These are phyloP conservation scores for Apiotrichum porosum DNA, from an alignment of 1,284 basidiomycete genomes.

Conservation along the genomic window DNA sequence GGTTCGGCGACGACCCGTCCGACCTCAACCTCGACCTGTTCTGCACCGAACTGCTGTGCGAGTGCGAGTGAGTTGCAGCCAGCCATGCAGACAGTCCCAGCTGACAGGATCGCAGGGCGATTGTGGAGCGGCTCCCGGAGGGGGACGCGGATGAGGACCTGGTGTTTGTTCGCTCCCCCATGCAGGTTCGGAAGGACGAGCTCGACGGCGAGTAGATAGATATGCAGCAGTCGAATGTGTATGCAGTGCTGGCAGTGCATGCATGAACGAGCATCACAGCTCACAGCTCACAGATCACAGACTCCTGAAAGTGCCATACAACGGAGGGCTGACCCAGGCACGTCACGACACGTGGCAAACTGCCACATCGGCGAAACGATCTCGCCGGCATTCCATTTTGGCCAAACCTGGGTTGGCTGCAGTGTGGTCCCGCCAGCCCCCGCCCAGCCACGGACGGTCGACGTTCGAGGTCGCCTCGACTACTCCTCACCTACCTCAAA, in stretches of 20 bases:
- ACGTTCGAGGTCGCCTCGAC: too few relatives aligned
- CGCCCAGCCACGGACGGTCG: too few relatives aligned
- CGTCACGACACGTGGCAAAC: too few relatives aligned
- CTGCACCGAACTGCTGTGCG: slow-evolving; percentile 76
- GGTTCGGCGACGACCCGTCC: slow-evolving; percentile 49
- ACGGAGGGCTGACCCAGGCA: too few relatives aligned
- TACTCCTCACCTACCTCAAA: not conserved
- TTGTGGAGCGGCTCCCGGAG: slow-evolving; percentile 70
- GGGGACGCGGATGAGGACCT: slow-evolving; percentile 50
- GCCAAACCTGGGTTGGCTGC: too few relatives aligned
- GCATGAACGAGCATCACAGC: not conserved
- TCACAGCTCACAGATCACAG: too few relatives aligned
- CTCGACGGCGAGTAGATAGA: slow-evolving; percentile 8
- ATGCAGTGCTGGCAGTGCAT: too few relatives aligned
- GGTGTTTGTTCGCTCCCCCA: slow-evolving; percentile 2
- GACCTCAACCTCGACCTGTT: slow-evolving; percentile 60
- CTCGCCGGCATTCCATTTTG: too few relatives aligned
- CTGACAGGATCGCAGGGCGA: slow-evolving; percentile 55
- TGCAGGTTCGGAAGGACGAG: slow-evolving; percentile 9
- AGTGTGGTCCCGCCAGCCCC: too few relatives aligned
- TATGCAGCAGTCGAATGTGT: too few relatives aligned
- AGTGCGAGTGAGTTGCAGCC: slow-evolving; percentile 62
- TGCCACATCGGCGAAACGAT: too few relatives aligned
- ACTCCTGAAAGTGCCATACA: too few relatives aligned
- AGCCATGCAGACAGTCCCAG: not conserved